Percentiles rank a stretch among this genome's conserved stretches.
These are phyloP conservation scores for Cerioporus squamosus DNA, from an alignment of 1,284 basidiomycete species.

Conservation along the genomic window DNA sequence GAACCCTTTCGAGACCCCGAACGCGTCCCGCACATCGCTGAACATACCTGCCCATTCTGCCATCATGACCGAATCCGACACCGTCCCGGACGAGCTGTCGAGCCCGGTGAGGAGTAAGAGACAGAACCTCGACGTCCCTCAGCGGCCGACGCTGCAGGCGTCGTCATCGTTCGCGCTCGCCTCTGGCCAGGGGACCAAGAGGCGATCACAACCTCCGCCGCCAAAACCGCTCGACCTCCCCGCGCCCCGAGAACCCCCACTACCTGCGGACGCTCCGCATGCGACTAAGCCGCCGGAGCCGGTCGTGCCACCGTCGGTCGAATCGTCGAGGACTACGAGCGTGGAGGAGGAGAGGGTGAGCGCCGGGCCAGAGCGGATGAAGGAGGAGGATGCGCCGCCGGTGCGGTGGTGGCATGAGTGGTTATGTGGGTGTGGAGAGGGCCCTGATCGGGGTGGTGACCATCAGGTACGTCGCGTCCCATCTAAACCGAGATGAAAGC, in stretches of 20 bases:
- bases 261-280: conserved; percentile 37
- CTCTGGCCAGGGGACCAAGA: conserved; percentile 1
- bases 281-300: conserved; percentile 44
- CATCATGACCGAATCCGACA: conserved; percentile 35
- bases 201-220: conserved; percentile 39
- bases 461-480: conserved; percentile 55
- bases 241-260: conserved; percentile 59
- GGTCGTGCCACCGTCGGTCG: conserved; percentile 37
- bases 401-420: conserved; percentile 83
- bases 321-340: conserved; percentile 26
- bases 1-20: conserved; percentile 59
- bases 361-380: conserved; percentile 39
- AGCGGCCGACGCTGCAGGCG: conserved; percentile 26
- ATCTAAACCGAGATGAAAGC: background rate
- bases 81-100: conserved; percentile 15
- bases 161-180: conserved; percentile 20
- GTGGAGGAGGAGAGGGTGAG: conserved; percentile 7
- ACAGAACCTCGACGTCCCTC: conserved; percentile 10
- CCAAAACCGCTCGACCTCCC: conserved; percentile 64
- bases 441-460: conserved; percentile 68
- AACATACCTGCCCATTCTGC: conserved; percentile 41
- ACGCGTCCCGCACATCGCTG: conserved; percentile 48
- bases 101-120: conserved; percentile 2
- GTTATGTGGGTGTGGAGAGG: conserved; percentile 78
- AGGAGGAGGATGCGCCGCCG: conserved; percentile 9